These are phyloP conservation scores for Claviceps monticola DNA, from an alignment of 2,329 filamentous ascomycete genomes.

Conservation along the genomic window DNA sequence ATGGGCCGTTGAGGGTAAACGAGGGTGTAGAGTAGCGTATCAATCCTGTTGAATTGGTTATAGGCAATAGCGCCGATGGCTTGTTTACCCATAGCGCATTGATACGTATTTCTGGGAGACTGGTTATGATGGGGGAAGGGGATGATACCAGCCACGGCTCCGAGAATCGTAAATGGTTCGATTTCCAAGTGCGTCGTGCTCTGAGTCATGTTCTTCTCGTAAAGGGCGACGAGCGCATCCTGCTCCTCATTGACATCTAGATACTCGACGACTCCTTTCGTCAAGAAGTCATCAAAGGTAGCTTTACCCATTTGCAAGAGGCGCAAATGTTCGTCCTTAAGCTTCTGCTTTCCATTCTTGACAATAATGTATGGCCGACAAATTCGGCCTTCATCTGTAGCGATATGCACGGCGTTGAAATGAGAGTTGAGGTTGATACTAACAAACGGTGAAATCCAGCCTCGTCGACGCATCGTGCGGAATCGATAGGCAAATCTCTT, in stretches of 20 bases:
- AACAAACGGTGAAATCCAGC: constrained; percentile 89
- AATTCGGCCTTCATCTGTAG: constrained; percentile 92
- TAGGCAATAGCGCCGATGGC: constrained; percentile 96
- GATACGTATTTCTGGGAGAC: constrained; percentile 95
- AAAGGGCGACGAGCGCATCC: constrained; percentile 82
- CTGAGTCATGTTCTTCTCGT: constrained; percentile 69
- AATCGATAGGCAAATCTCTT: constrained; percentile 79
- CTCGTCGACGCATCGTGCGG: constrained; percentile 73
- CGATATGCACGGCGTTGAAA: constrained; percentile 83
- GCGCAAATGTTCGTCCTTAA: constrained; percentile 65
- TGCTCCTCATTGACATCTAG: constrained; percentile 98
- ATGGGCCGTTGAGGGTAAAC: constrained; percentile 96
- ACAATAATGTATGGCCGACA: constrained; percentile 94
- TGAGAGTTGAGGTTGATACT: constrained; percentile 94
- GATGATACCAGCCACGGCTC: constrained; percentile 89
- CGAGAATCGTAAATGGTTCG: constrained; percentile 91
- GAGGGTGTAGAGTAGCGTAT: constrained; percentile 89
- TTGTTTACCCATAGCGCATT: constrained; percentile 99
- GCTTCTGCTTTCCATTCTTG: constrained; percentile 70
- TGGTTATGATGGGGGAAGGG: constrained; percentile 99
- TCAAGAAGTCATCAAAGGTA: constrained; percentile 89
- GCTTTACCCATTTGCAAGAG: constrained; percentile 71
- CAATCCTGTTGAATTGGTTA: constrained; percentile 94
- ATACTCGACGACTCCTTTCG: constrained; percentile 83
- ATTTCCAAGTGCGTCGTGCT: constrained; percentile 92